Conservation (phyloP, 345 rosid genomes). For the Salix dunnii region DNA sequence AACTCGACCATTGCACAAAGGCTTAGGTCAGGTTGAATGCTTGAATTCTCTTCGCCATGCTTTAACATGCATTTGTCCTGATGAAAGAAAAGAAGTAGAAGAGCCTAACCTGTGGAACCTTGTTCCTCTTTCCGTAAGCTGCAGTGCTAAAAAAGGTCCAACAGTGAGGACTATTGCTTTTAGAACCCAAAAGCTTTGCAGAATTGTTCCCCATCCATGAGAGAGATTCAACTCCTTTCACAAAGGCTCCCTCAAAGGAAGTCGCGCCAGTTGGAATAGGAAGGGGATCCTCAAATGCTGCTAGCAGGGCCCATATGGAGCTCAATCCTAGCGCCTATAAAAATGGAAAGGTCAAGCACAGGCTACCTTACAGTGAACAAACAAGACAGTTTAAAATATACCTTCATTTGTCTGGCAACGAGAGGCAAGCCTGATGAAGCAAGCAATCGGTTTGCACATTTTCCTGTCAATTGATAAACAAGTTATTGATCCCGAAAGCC, state of each 20-base stretch:
- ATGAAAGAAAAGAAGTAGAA: background rate
- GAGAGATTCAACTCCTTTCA: conserved; percentile 70
- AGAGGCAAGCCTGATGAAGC: conserved; percentile 80
- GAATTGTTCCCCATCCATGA: conserved; percentile 97
- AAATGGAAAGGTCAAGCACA: background rate
- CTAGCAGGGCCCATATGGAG: conserved; percentile 87
- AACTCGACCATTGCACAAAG: background rate
- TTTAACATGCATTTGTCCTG: background rate
- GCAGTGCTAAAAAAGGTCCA: conserved; percentile 89
- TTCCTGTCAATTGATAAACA: conserved; percentile 46
- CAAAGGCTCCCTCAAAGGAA: conserved; percentile 82
- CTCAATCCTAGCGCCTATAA: conserved; percentile 66
- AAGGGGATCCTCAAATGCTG: conserved; percentile 87
- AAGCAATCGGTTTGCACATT: conserved; percentile 90
- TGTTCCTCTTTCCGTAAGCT: conserved; percentile 73
- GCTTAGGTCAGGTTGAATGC: background rate
- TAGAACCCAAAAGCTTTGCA: conserved; percentile 47
- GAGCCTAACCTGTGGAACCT: conserved; percentile 75
- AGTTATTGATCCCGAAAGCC: background rate
- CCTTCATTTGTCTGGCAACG: conserved; percentile 93
- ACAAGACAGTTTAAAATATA: conserved; percentile 13
- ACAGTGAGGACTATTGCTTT: conserved; percentile 45
- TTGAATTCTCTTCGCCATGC: background rate
- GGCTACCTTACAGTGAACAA: conserved; percentile 5
- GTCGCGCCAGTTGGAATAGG: conserved; percentile 36